Evolutionary conservation across 176 grass and related monocot genomes (phyloP).

Genomic region (Musa acuminata): DNA sequence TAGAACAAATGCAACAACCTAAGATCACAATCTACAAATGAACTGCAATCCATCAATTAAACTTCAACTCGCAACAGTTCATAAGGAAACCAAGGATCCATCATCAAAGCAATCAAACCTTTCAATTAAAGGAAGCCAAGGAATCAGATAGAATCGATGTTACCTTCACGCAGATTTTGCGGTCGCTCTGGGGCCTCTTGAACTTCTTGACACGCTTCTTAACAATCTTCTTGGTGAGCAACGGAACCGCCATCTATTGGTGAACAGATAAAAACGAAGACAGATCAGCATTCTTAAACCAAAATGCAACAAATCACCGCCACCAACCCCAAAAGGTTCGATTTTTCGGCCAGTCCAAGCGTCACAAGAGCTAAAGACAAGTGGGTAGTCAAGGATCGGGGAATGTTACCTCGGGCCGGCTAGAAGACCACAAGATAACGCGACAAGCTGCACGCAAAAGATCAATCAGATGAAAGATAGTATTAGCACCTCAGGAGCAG

Average conservation of each 20-base stretch:
- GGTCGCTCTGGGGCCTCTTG: slow-evolving; percentile 6
- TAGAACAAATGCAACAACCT: no score
- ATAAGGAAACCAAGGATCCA: background rate
- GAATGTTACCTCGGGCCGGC: background rate
- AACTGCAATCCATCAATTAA: background rate
- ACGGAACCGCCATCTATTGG: background rate
- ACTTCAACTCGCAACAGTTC: background rate
- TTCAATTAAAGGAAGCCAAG: background rate
- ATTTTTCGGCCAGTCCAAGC: background rate
- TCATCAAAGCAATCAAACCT: background rate
- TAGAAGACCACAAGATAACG: background rate
- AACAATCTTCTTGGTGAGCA: slow-evolving; percentile 3
- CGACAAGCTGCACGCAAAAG: background rate
- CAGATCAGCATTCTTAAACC: background rate
- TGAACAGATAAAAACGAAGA: background rate
- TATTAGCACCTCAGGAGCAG: background rate
- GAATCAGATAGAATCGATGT: background rate
- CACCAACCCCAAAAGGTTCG: background rate
- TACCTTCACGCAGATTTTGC: slow-evolving; percentile 6
- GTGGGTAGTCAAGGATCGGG: background rate
- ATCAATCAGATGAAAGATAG: background rate
- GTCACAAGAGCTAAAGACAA: background rate
- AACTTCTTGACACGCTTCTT: slow-evolving; percentile 5
- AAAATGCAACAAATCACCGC: background rate
- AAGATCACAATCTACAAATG: no score